Percentiles rank a stretch among this genome's conserved stretches.
phyloP scores from a whole-genome alignment of 2,329 filamentous ascomycete genomes.

The Microdochium paspali region DNA sequence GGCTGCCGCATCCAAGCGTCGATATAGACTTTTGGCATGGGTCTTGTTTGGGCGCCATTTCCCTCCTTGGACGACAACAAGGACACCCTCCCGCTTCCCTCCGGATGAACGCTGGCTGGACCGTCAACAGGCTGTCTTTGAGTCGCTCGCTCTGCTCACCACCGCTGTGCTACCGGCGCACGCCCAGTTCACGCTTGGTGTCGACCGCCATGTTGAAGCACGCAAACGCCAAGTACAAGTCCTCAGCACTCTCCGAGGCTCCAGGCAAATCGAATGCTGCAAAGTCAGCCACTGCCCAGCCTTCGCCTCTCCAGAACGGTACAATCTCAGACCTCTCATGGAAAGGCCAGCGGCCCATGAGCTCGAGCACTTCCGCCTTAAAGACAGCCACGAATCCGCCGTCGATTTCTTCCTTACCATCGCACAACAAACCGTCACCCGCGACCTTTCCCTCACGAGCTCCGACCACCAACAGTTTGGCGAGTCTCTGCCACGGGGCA shows the following conservation, averaged over 20 bases:
- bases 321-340: constrained; percentile 43
- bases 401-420: constrained; percentile 9
- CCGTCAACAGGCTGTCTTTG: not conserved
- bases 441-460: constrained; percentile 4
- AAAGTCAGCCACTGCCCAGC: not conserved
- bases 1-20: not conserved
- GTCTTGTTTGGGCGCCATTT: not conserved
- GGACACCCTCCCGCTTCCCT: not conserved
- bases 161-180: too few species aligned
- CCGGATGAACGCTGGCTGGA: not conserved
- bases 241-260: constrained; percentile 22
- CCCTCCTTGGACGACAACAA: not conserved
- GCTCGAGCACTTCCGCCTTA: constrained; percentile 26
- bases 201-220: constrained; percentile 14
- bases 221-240: constrained; percentile 23
- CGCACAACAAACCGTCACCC: constrained; percentile 7
- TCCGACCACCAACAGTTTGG: constrained; percentile 19
- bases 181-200: not conserved
- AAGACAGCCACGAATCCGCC: constrained; percentile 22
- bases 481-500: constrained; percentile 32
- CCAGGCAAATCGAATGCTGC: constrained; percentile 6
- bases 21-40: not conserved
- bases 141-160: not conserved
- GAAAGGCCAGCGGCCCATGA: constrained; percentile 27
- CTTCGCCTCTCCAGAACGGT: constrained; percentile 26